Evolutionary conservation across 257 asterid genomes (phyloP), one percentile per base, ranked within the genome.

Genomic region (Lantana camara): DNA sequence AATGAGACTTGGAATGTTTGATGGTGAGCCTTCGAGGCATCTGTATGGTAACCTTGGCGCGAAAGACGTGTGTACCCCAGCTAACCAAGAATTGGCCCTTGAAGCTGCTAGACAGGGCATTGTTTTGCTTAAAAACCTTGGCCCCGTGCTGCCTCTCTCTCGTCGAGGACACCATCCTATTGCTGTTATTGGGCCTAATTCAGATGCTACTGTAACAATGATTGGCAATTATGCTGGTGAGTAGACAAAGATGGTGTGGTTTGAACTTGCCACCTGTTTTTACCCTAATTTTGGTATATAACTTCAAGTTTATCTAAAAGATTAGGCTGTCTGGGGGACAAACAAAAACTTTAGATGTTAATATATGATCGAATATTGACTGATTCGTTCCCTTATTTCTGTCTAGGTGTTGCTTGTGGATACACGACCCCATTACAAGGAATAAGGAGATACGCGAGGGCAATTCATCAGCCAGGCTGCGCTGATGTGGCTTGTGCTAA

Each of bases 1-100:
- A 56, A 83, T 90, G 85, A 82, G 96, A 65, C 83, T 90, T 0
- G 97, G 97, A 11, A 83, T 90, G 93, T 90, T 87, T 34, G 97
- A 90, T 34, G 97, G 95, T 1, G 95, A 85, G 58, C 86, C 87
- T 24, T 78, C 86, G 13, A 40, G 74, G 0, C 95, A 83, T 5
- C 76, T 73, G 2, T 88, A 77, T 32, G 90, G 89, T 0, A 68
- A 67, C 27, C 83, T 90, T 13, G 96, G 96, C 51, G 80, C 93
- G 0, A 69, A 56, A 13, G 95, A 90, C 61, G 89, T 90, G 14
- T 88, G 97, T 69, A 73, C 77, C 65, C 82, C 83, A 0, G 70
- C 89, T 44, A 88, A 87, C 56, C 92, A 82, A 44, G 87, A 90
- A 48, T 83, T 90, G 4, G 89, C 96, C 42, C 70, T 88, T 13